Percentiles rank a stretch among this genome's conserved stretches.
Evolutionary conservation across 768 basidiomycete genomes (phyloP).

Genomic region (Xerocomus potaroensis): DNA sequence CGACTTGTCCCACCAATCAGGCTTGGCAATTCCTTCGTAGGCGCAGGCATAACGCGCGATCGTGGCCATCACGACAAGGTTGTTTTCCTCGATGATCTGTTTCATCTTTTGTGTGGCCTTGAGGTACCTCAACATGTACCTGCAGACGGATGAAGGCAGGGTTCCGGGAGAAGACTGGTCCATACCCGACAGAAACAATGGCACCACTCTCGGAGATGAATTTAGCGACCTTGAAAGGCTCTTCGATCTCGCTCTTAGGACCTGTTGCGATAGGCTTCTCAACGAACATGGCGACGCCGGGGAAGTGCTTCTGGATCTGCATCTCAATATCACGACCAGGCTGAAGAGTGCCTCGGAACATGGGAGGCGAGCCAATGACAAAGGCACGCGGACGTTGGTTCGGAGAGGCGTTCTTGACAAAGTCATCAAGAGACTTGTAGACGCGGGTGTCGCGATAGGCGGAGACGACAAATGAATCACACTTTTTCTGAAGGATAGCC

Average conservation of each 20-base stretch:
- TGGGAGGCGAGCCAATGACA: conserved; percentile 89
- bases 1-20: conserved; percentile 93
- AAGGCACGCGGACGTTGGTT: conserved; percentile 73
- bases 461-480: conserved; percentile 87
- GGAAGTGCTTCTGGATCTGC: conserved; percentile 84
- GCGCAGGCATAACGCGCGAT: conserved; percentile 92
- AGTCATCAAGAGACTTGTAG: conserved; percentile 84
- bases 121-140: conserved; percentile 92
- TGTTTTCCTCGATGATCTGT: conserved; percentile 89
- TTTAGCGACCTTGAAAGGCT: conserved; percentile 69
- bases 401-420: conserved; percentile 62
- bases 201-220: conserved; percentile 64
- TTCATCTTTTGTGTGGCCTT: conserved; percentile 97
- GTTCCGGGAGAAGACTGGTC: conserved; percentile 19
- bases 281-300: conserved; percentile 83
- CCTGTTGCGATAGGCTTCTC: conserved; percentile 93
- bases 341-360: conserved; percentile 78
- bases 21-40: conserved; percentile 74
- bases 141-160: conserved; percentile 23
- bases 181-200: conserved; percentile 89
- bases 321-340: conserved; percentile 82
- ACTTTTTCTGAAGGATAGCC: conserved; percentile 81
- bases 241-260: conserved; percentile 57
- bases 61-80: conserved; percentile 93
- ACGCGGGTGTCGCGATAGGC: conserved; percentile 88